These are phyloP conservation scores for Aspergillus brunneoviolaceus DNA, from an alignment of 2,329 filamentous ascomycete genomes.

Conservation along the genomic window DNA sequence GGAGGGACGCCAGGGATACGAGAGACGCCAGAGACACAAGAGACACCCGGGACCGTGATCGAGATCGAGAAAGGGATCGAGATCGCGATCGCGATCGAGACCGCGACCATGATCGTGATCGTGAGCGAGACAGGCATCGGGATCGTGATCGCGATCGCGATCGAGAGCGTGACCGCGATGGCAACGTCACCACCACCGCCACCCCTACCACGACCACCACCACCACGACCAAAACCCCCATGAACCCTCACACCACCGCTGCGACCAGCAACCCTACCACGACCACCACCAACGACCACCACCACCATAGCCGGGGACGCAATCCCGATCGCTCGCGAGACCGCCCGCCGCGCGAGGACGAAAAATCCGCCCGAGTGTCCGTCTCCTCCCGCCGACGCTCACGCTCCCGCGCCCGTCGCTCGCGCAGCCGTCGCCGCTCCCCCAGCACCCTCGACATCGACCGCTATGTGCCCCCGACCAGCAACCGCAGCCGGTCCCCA, in stretches of 20 bases:
- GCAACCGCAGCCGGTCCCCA: slow-evolving; percentile 42
- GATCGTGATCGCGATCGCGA: slow-evolving; percentile 2
- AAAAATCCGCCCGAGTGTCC: slow-evolving; percentile 22
- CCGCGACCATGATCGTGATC: slow-evolving; percentile 9
- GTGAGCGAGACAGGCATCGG: slow-evolving; percentile 12
- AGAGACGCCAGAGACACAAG: neutral
- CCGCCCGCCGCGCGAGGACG: slow-evolving; percentile 5
- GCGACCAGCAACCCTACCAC: neutral
- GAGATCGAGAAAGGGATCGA: slow-evolving; percentile 11
- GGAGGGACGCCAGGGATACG: neutral
- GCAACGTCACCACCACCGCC: neutral
- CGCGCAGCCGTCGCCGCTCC: slow-evolving; percentile 29
- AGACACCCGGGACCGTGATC: slow-evolving; percentile 9
- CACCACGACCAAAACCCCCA: too few species aligned
- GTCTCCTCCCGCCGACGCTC: slow-evolving; percentile 29
- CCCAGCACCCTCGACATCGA: slow-evolving; percentile 42
- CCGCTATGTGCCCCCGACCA: slow-evolving; percentile 44
- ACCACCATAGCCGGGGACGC: slow-evolving; percentile 8
- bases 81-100: slow-evolving; percentile 14
- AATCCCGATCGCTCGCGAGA: slow-evolving; percentile 7
- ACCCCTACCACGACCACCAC: neutral
- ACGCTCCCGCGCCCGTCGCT: slow-evolving; percentile 31
- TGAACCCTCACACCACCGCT: neutral
- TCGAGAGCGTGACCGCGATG: neutral
- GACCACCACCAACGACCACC: neutral